phyloP scores from a whole-genome alignment of 768 basidiomycete species.

The Pholiota molesta region DNA sequence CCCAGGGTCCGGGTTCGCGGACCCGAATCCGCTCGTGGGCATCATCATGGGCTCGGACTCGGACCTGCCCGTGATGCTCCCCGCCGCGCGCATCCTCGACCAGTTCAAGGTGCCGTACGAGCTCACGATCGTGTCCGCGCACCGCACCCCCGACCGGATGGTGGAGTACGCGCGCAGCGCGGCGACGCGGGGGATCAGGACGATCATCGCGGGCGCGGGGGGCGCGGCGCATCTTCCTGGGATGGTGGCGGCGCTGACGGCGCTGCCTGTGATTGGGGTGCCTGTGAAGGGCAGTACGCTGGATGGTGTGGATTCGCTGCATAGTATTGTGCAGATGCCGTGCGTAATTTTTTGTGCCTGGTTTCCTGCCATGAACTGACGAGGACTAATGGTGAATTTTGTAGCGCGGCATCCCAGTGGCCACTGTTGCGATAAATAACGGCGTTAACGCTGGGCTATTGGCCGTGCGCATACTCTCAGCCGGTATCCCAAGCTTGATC shows the following conservation, averaged over 20 bases:
- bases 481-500: slow-evolving; percentile 68
- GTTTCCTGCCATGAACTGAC: neutral
- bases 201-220: slow-evolving; percentile 95
- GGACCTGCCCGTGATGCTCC: slow-evolving; percentile 91
- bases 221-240: slow-evolving; percentile 98
- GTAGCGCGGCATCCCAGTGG: slow-evolving; percentile 94
- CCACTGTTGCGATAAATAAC: slow-evolving; percentile 97
- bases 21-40: slow-evolving; percentile 77
- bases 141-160: slow-evolving; percentile 89
- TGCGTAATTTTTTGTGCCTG: slow-evolving; percentile 40
- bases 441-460: slow-evolving; percentile 91
- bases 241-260: slow-evolving; percentile 96
- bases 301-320: slow-evolving; percentile 95
- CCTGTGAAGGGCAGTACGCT: slow-evolving; percentile 94
- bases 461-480: slow-evolving; percentile 86
- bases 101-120: slow-evolving; percentile 88
- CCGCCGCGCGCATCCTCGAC: slow-evolving; percentile 84
- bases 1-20: slow-evolving; percentile 56
- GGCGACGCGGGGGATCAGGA: slow-evolving; percentile 62
- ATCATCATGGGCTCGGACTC: slow-evolving; percentile 99
- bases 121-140: slow-evolving; percentile 94
- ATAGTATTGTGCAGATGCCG: slow-evolving; percentile 99
- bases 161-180: slow-evolving; percentile 83
- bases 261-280: slow-evolving; percentile 92
- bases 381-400: slow-evolving; percentile 9